These are phyloP conservation scores for Ulota crispa DNA, from an alignment of 225 moss, liverwort and hornwort genomes.

Conservation along the genomic window DNA sequence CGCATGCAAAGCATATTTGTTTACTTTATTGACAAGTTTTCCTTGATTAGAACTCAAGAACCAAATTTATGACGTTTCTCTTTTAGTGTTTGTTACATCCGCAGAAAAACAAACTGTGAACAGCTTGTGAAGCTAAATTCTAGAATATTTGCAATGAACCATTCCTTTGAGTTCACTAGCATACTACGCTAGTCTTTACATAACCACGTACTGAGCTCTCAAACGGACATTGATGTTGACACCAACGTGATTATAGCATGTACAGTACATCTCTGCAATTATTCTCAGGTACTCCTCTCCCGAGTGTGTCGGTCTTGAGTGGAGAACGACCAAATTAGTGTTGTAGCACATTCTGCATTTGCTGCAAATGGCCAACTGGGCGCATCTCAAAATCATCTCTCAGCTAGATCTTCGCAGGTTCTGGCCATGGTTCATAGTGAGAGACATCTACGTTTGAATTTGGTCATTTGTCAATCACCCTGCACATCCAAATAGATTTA, in stretches of 20 bases:
- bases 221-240: not conserved
- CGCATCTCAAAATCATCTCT: not conserved
- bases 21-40: too few relatives aligned
- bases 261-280: not conserved
- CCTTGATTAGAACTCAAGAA: too few relatives aligned
- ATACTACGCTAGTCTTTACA: not conserved
- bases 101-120: not conserved
- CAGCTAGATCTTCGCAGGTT: not conserved
- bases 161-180: not conserved
- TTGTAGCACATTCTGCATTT: too few relatives aligned
- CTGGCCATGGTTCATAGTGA: not conserved
- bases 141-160: not conserved
- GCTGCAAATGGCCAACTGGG: not conserved
- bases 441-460: not conserved
- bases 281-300: not conserved
- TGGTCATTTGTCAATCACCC: not conserved
- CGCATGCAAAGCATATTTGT: too few relatives aligned
- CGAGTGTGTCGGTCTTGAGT: not conserved
- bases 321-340: not conserved
- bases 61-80: too few relatives aligned
- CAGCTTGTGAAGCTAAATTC: not conserved
- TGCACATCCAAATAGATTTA: not conserved
- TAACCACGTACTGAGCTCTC: not conserved
- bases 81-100: too few relatives aligned
- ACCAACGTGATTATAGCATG: not conserved